Evolutionary conservation across 1,284 basidiomycete genomes (phyloP), one percentile per base, ranked within the genome.

Genomic region (Sphagnurus paluster): DNA sequence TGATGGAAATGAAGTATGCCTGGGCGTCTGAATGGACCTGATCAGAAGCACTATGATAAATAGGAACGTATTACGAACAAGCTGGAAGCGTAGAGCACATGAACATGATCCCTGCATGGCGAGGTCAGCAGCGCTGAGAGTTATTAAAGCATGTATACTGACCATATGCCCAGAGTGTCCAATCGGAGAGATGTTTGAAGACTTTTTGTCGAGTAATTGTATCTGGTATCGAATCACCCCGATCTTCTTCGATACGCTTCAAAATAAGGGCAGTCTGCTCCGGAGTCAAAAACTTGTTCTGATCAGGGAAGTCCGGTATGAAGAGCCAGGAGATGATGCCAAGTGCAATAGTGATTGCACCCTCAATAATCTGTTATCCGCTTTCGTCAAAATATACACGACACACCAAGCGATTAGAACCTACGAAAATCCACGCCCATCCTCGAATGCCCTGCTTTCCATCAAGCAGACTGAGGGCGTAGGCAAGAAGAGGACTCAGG

Each of bases 401-500:
- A 19, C 24, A n/a, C 16, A 30, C 37, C 13, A 17, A 21, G n/a
- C 34, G 30, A 19, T 16, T 23, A 21, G 19, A 21, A 53, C 66
- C 52, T 52, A 73, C 73, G 44, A 74, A 74, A 46, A 74, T 73
- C 70, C 72, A 75, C 37, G 63, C 59, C 71, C 72, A 74, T 19
- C 72, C 73, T 21, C 64, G 64, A 25, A 74, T 62, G n/a, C 63
- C 60, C 14, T 59, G 52, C 52, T 57, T 65, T 4, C 70, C 69
- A 44, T 68, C 54, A 6, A 75, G 60, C n/a, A 67, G 57, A 49
- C 65, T 69, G 33, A 70, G 59, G 21, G 52, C 62, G 46, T 68
- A 72, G 14, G 68, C 70, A 5, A 75, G 59, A 20, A 74, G 66
- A 2, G 72, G 67, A 42, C 69, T 67, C 21, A 74, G 56, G 5